Percentiles rank a stretch among this genome's conserved stretches.
phyloP scores from a whole-genome alignment of 164 flowering plant species.

The Euptelea pleiosperma region DNA sequence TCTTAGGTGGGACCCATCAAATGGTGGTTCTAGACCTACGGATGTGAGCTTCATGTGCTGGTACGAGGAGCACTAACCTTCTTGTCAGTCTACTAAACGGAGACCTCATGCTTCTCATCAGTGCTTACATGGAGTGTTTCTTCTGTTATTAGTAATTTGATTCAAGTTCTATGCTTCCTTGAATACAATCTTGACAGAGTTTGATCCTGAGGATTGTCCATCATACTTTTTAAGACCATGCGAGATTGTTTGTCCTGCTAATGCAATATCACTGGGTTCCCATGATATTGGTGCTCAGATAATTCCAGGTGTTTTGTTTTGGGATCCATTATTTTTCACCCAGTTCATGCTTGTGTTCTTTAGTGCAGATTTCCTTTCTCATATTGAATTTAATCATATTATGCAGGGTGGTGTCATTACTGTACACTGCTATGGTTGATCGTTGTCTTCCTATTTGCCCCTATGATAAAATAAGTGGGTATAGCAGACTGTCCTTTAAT shows the following conservation, averaged over 20 bases:
- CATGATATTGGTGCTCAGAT: slow-evolving; percentile 7
- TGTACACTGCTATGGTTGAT: slow-evolving; percentile 82
- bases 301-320: slow-evolving; percentile 33
- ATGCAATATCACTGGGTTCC: slow-evolving; percentile 46
- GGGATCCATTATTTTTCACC: no score
- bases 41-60: no score
- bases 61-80: no score
- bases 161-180: not conserved
- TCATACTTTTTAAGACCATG: slow-evolving; percentile 68
- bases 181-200: slow-evolving; percentile 36
- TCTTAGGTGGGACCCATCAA: no score
- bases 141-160: not conserved
- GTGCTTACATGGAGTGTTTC: not conserved
- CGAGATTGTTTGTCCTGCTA: slow-evolving; percentile 70
- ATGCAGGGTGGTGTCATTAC: slow-evolving; percentile 60
- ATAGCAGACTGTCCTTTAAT: no score
- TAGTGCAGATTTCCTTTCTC: not conserved
- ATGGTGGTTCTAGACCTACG: no score
- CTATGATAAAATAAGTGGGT: slow-evolving; percentile 72
- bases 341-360: no score
- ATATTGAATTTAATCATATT: not conserved
- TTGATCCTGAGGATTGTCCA: slow-evolving; percentile 76
- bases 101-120: not conserved
- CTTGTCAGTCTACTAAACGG: no score
- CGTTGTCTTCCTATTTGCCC: slow-evolving; percentile 78